These are phyloP conservation scores for Oryza brachyantha DNA, from an alignment of 176 grass and related monocot species.

Conservation along the genomic window DNA sequence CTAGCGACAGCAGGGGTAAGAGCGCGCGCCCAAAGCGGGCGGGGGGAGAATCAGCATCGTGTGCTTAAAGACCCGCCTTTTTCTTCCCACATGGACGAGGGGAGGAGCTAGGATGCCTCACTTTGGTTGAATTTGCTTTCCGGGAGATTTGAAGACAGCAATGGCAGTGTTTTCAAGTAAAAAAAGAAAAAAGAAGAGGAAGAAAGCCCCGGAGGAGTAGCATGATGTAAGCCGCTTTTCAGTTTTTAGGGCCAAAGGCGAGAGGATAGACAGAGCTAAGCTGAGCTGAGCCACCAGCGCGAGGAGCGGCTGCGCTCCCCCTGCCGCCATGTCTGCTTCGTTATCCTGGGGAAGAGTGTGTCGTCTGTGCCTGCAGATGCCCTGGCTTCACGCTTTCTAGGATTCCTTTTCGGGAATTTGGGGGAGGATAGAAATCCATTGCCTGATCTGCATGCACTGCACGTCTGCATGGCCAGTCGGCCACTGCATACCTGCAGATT, in stretches of 20 bases:
- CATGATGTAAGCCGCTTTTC: conserved; percentile 49
- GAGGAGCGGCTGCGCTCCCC: not conserved
- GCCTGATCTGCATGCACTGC: conserved; percentile 15
- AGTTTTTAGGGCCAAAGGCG: conserved; percentile 40
- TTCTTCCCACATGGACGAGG: conserved; percentile 48
- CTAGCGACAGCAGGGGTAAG: conserved; percentile 27
- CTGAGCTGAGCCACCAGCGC: conserved; percentile 9
- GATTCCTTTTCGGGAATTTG: conserved; percentile 54
- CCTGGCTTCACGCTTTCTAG: conserved; percentile 37
- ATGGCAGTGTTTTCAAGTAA: conserved; percentile 24
- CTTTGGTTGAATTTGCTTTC: conserved; percentile 23
- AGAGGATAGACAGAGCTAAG: not conserved
- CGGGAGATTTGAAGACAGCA: conserved; percentile 38
- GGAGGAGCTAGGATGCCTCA: not conserved
- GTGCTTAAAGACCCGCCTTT: conserved; percentile 49
- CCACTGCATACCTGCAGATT: not conserved
- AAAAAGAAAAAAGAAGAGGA: too few species aligned
- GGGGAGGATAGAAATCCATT: conserved; percentile 31
- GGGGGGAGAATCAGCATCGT: conserved; percentile 55
- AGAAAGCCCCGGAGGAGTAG: conserved; percentile 11
- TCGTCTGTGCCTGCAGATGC: not conserved
- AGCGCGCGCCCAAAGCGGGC: conserved; percentile 36
- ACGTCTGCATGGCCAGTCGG: not conserved
- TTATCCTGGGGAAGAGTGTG: not conserved
- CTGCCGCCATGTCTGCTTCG: conserved; percentile 26